A percentile compares a stretch with the other conserved stretches of the same genome.
phyloP scores from a whole-genome alignment of 257 asterid species.

The Fraxinus anomala region DNA sequence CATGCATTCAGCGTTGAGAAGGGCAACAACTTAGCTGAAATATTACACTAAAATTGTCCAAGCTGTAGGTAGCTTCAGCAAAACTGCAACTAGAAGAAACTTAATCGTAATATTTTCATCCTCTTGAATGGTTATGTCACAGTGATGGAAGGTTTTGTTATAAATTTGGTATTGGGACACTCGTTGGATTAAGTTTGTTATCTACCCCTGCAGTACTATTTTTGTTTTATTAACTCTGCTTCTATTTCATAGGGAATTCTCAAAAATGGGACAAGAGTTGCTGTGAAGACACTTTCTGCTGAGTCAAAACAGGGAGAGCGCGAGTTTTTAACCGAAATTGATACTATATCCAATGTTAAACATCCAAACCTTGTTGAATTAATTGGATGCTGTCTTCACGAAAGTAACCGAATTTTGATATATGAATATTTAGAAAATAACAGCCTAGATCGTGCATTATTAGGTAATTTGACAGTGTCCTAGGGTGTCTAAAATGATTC shows the following conservation, averaged over 20 bases:
- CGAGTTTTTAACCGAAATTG: constrained; percentile 85
- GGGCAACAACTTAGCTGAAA: not conserved
- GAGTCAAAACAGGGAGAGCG: constrained; percentile 80
- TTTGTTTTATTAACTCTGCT: constrained; percentile 30
- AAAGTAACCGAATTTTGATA: constrained; percentile 65
- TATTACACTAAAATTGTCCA: constrained; percentile 15
- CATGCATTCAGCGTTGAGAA: not conserved
- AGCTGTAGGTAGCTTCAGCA: constrained; percentile 21
- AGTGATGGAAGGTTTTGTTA: constrained; percentile 15
- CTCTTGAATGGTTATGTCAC: constrained; percentile 2
- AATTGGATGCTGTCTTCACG: constrained; percentile 83
- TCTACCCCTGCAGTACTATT: constrained; percentile 14
- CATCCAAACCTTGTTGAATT: constrained; percentile 89
- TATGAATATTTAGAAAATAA: constrained; percentile 75
- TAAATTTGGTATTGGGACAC: constrained; percentile 8
- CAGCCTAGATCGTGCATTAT: constrained; percentile 74
- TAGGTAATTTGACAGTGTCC: constrained; percentile 49
- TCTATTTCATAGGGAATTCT: constrained; percentile 67
- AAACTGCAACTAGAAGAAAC: constrained; percentile 16
- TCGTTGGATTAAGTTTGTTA: constrained; percentile 19
- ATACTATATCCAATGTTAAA: constrained; percentile 73
- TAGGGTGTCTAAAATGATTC: constrained; percentile 21
- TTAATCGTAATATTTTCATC: constrained; percentile 9
- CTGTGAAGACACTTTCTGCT: constrained; percentile 76
- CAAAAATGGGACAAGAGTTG: constrained; percentile 57